Conservation (phyloP, 257 asterid species). For the Scutellaria galericulata region DNA sequence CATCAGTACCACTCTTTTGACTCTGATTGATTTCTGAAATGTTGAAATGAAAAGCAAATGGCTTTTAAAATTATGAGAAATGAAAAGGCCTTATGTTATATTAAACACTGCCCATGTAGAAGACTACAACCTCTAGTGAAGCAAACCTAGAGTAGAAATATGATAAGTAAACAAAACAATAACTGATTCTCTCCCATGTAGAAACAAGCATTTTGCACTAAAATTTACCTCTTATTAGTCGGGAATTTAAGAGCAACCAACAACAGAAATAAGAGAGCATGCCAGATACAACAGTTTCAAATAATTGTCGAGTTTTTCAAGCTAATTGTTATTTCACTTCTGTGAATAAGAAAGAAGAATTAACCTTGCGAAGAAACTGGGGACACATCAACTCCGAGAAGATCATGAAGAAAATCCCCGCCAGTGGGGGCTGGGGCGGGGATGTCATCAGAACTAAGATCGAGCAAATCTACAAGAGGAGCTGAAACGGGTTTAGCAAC, state of each 20-base stretch:
- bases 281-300: neutral
- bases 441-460: constrained; percentile 72
- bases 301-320: neutral
- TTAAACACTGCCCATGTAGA: constrained; percentile 1
- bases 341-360: constrained; percentile 28
- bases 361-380: constrained; percentile 68
- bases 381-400: constrained; percentile 72
- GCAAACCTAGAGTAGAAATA: neutral
- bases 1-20: constrained; percentile 64
- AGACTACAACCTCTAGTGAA: constrained; percentile 12
- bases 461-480: constrained; percentile 84
- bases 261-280: neutral
- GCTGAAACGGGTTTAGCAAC: constrained; percentile 59
- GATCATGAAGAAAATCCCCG: constrained; percentile 81
- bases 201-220: neutral
- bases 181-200: neutral
- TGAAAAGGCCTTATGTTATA: neutral
- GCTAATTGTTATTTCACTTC: constrained; percentile 17
- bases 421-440: constrained; percentile 66
- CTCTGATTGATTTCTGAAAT: constrained; percentile 58
- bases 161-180: neutral
- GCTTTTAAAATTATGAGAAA: constrained; percentile 13
- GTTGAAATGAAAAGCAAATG: constrained; percentile 3
- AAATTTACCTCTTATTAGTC: constrained; percentile 3
- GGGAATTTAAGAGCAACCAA: neutral